Evolutionary conservation across 1,284 basidiomycete genomes (phyloP), one percentile per base, ranked within the genome.

Genomic region (Agroathelia rolfsii): DNA sequence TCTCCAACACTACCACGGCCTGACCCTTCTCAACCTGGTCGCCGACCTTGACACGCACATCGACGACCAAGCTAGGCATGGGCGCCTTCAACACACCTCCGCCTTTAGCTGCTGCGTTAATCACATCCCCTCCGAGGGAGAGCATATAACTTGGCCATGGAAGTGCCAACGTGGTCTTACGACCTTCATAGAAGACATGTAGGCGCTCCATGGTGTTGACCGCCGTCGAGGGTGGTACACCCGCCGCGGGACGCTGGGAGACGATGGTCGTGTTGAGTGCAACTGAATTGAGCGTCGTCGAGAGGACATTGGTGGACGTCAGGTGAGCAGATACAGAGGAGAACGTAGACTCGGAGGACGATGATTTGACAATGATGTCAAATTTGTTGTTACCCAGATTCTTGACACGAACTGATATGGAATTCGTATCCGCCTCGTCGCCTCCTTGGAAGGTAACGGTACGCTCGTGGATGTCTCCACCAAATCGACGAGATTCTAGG

Each of bases 41-140:
- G 1, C 88, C 90, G 3, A 71, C 60, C 38, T 64, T 64, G 15
- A 92, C 87, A 28, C 72, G 70, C 30, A 93, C 79, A 41, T 94
- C 88, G 3, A 94, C 88, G 3, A 87, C 79, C 28, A 88, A 66
- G 50, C 82, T 86, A 18, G 86, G 88, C 84, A 90, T 90, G n/a
- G 88, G 87, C 6, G 86, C 79, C 42, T 71, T 69, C 41, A 77
- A 45, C 16, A 69, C 67, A 3, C 76, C 73, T n/a, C n/a, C n/a
- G n/a, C n/a, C n/a, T n/a, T n/a, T n/a, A 41, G 70, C 71, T 15
- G 61, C 61, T 5, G 64, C 61, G 16, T 56, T 59, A 11, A 69
- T 49, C 11, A 68, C 56, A 36, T 76, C 75, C 4, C 65, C 68
- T 12, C 71, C 72, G 7, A 83, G 58, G 2, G 75, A 71, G 25